Conservation (phyloP, 169 alveolate species). For the Plasmodium chabaudi region DNA sequence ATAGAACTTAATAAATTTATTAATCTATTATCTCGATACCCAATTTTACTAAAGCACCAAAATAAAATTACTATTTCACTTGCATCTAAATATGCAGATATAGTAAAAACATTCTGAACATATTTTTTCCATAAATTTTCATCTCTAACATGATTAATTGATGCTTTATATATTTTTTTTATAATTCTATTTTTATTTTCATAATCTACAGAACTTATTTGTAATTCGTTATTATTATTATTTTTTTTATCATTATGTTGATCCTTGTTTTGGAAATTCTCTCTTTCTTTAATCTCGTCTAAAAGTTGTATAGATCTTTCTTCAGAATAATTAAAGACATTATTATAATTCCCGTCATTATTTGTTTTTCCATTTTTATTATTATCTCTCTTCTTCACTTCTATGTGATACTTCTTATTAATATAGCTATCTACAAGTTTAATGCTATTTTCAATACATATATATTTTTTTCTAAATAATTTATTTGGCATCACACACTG, state of each 20-base stretch:
- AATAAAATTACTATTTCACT: constrained; percentile 81
- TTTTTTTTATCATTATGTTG: not conserved
- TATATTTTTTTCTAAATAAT: not conserved
- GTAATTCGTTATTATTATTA: not conserved
- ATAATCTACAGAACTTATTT: constrained; percentile 10
- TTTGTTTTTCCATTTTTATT: not conserved
- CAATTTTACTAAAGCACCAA: constrained; percentile 85
- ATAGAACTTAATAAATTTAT: constrained; percentile 78
- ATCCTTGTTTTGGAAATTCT: not conserved
- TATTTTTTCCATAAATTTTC: constrained; percentile 86
- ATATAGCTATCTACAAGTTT: constrained; percentile 42
- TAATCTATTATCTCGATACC: constrained; percentile 81
- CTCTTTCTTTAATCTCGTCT: constrained; percentile 11
- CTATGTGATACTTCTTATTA: constrained; percentile 54
- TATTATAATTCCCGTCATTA: not conserved
- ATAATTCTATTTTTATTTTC: constrained; percentile 77
- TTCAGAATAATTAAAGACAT: constrained; percentile 27
- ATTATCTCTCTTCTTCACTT: not conserved
- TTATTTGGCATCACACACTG: not conserved
- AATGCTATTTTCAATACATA: not conserved
- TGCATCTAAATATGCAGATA: constrained; percentile 77
- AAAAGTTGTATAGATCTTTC: constrained; percentile 29
- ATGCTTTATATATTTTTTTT: constrained; percentile 79
- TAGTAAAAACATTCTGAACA: constrained; percentile 76
- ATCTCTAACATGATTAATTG: constrained; percentile 83